These are phyloP conservation scores for Closterium sp. DNA, from an alignment of 139 green algal species.

Conservation along the genomic window DNA sequence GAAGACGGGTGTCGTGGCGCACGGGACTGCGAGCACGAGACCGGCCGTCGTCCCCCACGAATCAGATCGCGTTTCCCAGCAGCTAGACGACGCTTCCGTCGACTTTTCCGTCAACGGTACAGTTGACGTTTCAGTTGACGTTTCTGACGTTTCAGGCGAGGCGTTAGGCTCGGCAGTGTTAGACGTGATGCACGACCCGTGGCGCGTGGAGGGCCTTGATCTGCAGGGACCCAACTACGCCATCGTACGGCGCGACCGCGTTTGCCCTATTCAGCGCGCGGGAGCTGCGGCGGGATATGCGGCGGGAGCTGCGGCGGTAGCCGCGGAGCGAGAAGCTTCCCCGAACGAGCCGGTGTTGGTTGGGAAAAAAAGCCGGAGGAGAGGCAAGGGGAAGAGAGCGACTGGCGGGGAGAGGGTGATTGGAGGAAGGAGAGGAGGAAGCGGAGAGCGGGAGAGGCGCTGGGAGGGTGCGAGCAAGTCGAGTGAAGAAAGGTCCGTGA, in stretches of 20 bases:
- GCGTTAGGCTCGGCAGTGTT: not conserved
- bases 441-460: not conserved
- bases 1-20: too few species aligned
- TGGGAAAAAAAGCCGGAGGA: not conserved
- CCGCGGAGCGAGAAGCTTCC: not conserved
- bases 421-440: not conserved
- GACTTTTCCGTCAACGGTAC: not conserved
- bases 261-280: not conserved
- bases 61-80: too few species aligned
- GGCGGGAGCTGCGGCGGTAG: too few species aligned
- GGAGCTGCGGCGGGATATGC: not conserved
- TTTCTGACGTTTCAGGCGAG: not conserved
- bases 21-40: too few species aligned
- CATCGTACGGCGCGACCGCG: not conserved
- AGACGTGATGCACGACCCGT: not conserved
- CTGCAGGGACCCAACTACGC: not conserved
- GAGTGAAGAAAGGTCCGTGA: not conserved
- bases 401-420: not conserved
- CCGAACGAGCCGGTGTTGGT: not conserved
- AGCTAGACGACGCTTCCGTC: not conserved
- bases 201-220: not conserved
- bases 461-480: not conserved
- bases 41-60: too few species aligned
- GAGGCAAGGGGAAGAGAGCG: not conserved
- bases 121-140: not conserved